Evolutionary conservation across 768 basidiomycete genomes (phyloP).

Genomic region (Mrakia frigida): DNA sequence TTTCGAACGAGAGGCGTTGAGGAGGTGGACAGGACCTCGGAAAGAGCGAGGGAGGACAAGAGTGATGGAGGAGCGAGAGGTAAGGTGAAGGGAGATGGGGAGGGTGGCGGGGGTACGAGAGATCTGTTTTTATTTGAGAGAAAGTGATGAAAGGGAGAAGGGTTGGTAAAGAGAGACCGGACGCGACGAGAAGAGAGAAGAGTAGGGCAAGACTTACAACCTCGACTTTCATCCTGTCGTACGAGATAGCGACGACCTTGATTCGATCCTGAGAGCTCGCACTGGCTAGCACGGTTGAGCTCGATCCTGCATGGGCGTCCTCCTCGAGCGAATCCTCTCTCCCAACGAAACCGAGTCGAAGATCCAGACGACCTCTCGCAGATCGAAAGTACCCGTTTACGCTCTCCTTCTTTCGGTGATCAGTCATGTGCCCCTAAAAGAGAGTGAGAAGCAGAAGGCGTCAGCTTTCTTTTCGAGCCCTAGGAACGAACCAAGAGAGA

Average conservation of each 20-base stretch:
- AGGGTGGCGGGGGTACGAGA: background rate
- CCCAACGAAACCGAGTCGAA: background rate
- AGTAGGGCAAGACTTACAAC: background rate
- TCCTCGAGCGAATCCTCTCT: background rate
- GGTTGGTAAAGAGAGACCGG: background rate
- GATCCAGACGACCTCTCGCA: background rate
- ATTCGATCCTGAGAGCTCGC: background rate
- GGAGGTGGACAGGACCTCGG: slow-evolving; percentile 3
- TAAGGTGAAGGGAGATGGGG: background rate
- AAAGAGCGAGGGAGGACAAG: slow-evolving; percentile 13
- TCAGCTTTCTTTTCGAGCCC: background rate
- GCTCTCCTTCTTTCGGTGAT: background rate
- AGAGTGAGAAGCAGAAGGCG: background rate
- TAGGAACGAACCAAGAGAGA: background rate
- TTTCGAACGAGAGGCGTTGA: background rate
- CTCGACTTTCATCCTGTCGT: slow-evolving; percentile 8
- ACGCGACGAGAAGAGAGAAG: background rate
- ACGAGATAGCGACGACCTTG: background rate
- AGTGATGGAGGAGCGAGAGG: background rate
- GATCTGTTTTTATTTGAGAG: background rate
- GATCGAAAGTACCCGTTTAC: background rate
- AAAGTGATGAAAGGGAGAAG: background rate
- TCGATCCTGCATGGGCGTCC: background rate
- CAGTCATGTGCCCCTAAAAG: background rate
- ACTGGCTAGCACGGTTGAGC: background rate